Percentiles rank a stretch among this genome's conserved stretches.
Evolutionary conservation across 2,329 filamentous ascomycete species (phyloP).

Genomic region (Exophiala lecanii-corni): DNA sequence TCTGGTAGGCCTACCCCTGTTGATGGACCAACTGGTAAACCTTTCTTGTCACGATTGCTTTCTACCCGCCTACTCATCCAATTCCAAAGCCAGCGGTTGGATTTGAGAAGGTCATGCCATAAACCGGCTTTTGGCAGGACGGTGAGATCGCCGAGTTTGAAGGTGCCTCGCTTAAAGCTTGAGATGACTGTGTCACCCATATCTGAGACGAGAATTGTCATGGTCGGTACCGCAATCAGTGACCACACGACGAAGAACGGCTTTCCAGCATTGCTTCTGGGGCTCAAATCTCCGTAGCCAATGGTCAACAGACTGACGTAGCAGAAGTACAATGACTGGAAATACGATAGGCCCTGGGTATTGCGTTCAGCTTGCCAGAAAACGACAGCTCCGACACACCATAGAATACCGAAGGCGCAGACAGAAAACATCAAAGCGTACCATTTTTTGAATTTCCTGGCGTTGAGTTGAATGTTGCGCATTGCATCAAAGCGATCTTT

Average conservation of each 20-base stretch:
- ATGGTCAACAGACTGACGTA: constrained; percentile 81
- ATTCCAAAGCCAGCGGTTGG: constrained; percentile 38
- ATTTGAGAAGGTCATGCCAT: constrained; percentile 48
- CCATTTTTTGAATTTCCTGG: constrained; percentile 66
- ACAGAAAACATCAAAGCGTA: constrained; percentile 65
- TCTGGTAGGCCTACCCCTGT: constrained; percentile 5
- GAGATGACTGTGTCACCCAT: constrained; percentile 77
- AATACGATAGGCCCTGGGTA: constrained; percentile 63
- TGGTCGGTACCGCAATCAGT: constrained; percentile 76
- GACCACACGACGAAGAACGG: constrained; percentile 95
- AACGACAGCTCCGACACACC: constrained; percentile 73
- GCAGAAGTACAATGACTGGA: constrained; percentile 76
- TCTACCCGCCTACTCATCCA: constrained; percentile 38
- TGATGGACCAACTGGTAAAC: constrained; percentile 39
- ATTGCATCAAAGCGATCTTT: constrained; percentile 72
- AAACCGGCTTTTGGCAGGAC: constrained; percentile 59
- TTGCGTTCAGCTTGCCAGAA: constrained; percentile 61
- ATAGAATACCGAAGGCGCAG: constrained; percentile 66
- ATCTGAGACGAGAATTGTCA: constrained; percentile 79
- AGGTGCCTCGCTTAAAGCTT: constrained; percentile 59
- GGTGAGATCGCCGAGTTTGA: constrained; percentile 59
- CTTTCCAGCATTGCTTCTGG: constrained; percentile 70
- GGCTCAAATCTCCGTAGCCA: constrained; percentile 77
- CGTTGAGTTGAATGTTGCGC: constrained; percentile 69
- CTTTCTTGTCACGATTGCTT: constrained; percentile 41